Evolutionary conservation across 23 red algal species (phyloP).

Genomic region (Cyanidium caldarium): DNA sequence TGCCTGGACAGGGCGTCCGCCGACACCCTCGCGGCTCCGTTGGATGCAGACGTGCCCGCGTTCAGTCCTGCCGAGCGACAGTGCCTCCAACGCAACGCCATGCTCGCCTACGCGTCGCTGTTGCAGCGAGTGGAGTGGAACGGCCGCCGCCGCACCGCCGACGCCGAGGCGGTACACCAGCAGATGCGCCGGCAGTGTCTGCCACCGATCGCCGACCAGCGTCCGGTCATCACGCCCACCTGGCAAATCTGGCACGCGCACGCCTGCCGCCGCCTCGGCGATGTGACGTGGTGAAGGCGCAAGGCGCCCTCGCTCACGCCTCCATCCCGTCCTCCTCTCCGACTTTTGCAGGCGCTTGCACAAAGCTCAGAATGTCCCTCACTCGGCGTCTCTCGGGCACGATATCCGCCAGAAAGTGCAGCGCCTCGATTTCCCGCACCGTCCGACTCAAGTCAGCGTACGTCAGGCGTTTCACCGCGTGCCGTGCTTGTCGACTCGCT

Average conservation of each 20-base stretch:
- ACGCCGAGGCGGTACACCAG: neutral
- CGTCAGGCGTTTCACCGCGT: neutral
- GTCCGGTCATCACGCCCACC: neutral
- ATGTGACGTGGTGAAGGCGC: neutral
- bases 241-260: neutral
- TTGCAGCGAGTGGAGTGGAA: neutral
- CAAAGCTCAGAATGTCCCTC: no score
- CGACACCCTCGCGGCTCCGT: neutral
- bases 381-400: no score
- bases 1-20: neutral
- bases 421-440: conserved; percentile 5
- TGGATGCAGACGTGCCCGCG: neutral
- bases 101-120: neutral
- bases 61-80: neutral
- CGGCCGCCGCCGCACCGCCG: neutral
- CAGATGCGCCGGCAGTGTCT: neutral
- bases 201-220: neutral
- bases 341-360: no score
- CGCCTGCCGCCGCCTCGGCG: neutral
- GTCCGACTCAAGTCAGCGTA: neutral
- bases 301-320: no score
- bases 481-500: neutral
- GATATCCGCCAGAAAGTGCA: neutral
- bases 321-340: no score
- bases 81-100: neutral